These are phyloP conservation scores for Trichoderma sp. DNA, from an alignment of 2,329 filamentous ascomycete genomes.

Conservation along the genomic window DNA sequence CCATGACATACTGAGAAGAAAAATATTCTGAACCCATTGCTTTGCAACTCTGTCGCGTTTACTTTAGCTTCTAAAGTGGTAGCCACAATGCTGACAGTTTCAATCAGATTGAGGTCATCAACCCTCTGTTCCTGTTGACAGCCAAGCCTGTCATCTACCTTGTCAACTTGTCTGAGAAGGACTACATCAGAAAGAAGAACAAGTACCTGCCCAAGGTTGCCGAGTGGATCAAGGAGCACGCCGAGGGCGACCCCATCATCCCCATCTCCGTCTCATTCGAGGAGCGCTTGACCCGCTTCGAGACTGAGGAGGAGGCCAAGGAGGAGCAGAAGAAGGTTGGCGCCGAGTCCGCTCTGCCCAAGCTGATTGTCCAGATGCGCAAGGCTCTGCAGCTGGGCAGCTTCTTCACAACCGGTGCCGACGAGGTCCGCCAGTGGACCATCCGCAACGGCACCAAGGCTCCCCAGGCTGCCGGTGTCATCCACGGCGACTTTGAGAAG, in stretches of 20 bases:
- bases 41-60: not conserved
- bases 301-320: slow-evolving; percentile 69
- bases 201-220: slow-evolving; percentile 93
- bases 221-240: slow-evolving; percentile 92
- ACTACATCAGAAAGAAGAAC: slow-evolving; percentile 99
- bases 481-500: slow-evolving; percentile 98
- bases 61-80: not conserved
- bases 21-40: slow-evolving; percentile 60
- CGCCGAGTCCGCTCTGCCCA: slow-evolving; percentile 84
- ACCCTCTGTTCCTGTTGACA: slow-evolving; percentile 89
- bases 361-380: slow-evolving; percentile 90
- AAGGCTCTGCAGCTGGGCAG: slow-evolving; percentile 84
- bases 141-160: slow-evolving; percentile 97
- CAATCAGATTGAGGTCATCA: slow-evolving; percentile 87
- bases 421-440: slow-evolving; percentile 98
- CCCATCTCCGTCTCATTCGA: slow-evolving; percentile 92
- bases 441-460: slow-evolving; percentile 94
- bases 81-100: slow-evolving; percentile 12
- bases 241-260: slow-evolving; percentile 82
- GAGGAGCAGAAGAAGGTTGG: slow-evolving; percentile 89
- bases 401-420: slow-evolving; percentile 95
- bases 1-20: slow-evolving; percentile 83
- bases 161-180: slow-evolving; percentile 94
- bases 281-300: slow-evolving; percentile 81
- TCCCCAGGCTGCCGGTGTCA: slow-evolving; percentile 95